Evolutionary conservation across 768 basidiomycete species (phyloP), one percentile per base, ranked within the genome.

Genomic region (Sporobolomyces pararoseus): DNA sequence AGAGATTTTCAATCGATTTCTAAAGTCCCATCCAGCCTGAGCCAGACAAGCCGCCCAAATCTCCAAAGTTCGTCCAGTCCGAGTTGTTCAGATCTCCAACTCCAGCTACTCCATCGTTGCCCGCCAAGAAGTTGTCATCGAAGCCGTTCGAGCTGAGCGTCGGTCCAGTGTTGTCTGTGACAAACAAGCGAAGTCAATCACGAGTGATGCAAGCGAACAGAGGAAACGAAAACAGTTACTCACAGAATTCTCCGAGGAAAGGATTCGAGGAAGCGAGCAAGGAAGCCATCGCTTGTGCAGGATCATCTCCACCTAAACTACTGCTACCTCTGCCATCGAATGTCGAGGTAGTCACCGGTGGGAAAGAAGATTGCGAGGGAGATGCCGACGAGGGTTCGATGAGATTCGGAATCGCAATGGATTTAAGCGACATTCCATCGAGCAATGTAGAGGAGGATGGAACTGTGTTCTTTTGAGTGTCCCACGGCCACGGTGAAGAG

Each of bases 211-310:
- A 42, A 9, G 39, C 17, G 39, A 42, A 17, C 39, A 42, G 23
- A 31, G 34, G 13, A 34, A 14, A 27, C 6, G 34, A 49, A 32
- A 14, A 2, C 2, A n/a, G 37, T 37, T 21, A 60, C 68, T 9
- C 9, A 65, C 63, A 60, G 35, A 70, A 47, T n/a, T 65, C 63
- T 21, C 64, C 69, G 21, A 62, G 32, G 47, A 70, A 70, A 19
- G 68, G 68, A 35, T 65, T 70, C n/a, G 65, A 60, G 19, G 64
- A 64, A 2, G 42, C 47, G 21, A 70, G 47, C 12, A 70, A 9
- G 7, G 44, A 55, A 21, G 69, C 69, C 54, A 70, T 70, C 23
- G 69, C 69, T 32, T 70, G 42, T 23, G 58, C 68, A 1, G 68
- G 63, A n/a, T 60, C 58, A 9, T 51, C 58, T 31, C 34, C 35